Evolutionary conservation across 805 yeast genomes (phyloP), one percentile per base, ranked within the genome.

Genomic region (Diddensiella transvaalensis): DNA sequence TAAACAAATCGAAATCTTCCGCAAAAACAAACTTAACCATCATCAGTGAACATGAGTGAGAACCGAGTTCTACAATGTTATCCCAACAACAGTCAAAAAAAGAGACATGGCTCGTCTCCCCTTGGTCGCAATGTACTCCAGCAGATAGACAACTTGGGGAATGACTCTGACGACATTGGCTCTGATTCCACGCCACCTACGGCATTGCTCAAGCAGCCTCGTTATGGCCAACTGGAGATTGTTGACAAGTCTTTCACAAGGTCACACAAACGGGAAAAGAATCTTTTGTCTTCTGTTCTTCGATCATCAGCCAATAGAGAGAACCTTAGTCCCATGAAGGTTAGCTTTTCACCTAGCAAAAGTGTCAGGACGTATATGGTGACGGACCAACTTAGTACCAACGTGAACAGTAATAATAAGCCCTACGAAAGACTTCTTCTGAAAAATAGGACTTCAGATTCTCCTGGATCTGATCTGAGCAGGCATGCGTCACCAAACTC

Each of bases 11-110:
- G n/a, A n/a, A n/a, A n/a, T n/a, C n/a, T n/a, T n/a, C n/a, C n/a
- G n/a, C n/a, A n/a, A n/a, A n/a, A n/a, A n/a, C n/a, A n/a, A n/a
- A n/a, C n/a, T n/a, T n/a, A n/a, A n/a, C n/a, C n/a, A n/a, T n/a
- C n/a, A n/a, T n/a, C n/a, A n/a, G n/a, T n/a, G 15, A 35, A 13
- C 21, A 35, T 35, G 38, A 35, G 38, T 17, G 38, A 35, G 38
- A 35, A 35, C n/a, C n/a, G n/a, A n/a, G n/a, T n/a, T 35, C 15
- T 35, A 10, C 38, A 6, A 13, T 6, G 21, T 6, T 6, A 35
- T 35, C 15, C 17, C 21, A 8, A 35, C 21, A 15, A 6, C 8
- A 13, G 15, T 35, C 21, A 13, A 18, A n/a, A 35, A 8, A 10
- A 10, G 17, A 35, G 38, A 18, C 38, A 35, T 35, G 38, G 38